Evolutionary conservation across 176 grass and related monocot species (phyloP), one percentile per base, ranked within the genome.

Genomic region (Neostapfia colusana): DNA sequence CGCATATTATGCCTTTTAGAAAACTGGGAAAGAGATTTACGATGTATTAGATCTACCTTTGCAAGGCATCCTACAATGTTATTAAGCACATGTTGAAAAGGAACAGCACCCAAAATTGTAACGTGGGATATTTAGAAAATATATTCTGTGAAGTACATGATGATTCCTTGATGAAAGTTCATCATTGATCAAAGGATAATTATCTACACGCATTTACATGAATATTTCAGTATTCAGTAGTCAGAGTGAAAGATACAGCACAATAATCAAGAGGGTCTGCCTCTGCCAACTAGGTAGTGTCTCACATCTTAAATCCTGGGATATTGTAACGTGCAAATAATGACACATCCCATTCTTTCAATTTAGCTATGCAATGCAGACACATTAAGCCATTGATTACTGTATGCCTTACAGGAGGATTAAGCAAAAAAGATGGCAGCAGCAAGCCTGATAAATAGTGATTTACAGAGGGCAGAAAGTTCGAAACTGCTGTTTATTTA

Each of bases 321-420:
- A 54, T 51, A 51, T 7, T 51, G 37, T 48, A 63, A 45, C 57
- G 54, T 50, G 20, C 12, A 76, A 54, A 28, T 51, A 73, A 79
- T 42, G 34, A 87, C 26, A 51, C 26, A 9, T 50, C 28, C 2
- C 60, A 51, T 2, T 31, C 31, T 68, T 67, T 72, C 26, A 18
- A 15, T 40, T 68, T 53, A 79, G 25, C 61, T 53, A 60, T 43
- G 18, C 16, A 24, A 40, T 17, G 36, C 31, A 60, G 17, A 15
- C 34, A 61, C 16, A 60, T 10, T 0, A 23, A 69, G 4, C 2
- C 31, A 53, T 0, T 14, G 12, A 23, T 62, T 48, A 43, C 41
- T 73, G 27, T 59, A 50, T 41, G 16, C 45, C 31, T 73, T 74
- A 56, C 1, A 31, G 31, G 31, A 31, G 31, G 31, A 1, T 31